These are phyloP conservation scores for Mycosphaerella arachidis DNA, from an alignment of 2,329 filamentous ascomycete genomes.

Conservation along the genomic window DNA sequence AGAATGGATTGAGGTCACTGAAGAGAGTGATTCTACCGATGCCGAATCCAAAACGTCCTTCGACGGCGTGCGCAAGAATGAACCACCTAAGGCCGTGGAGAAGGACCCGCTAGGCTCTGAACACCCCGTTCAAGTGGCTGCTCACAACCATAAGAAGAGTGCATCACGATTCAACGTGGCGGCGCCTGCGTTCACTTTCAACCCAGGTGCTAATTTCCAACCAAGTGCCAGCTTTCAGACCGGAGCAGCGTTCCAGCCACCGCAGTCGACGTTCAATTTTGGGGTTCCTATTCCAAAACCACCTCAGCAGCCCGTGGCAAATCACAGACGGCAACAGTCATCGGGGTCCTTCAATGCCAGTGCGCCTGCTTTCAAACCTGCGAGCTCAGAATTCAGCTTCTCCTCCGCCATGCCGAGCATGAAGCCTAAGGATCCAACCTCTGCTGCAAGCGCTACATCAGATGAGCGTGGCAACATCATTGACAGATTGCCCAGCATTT, in stretches of 20 bases:
- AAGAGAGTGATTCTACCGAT: slow-evolving; percentile 19
- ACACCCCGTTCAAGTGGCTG: slow-evolving; percentile 61
- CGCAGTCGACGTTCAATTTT: slow-evolving; percentile 15
- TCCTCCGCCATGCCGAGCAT: slow-evolving; percentile 27
- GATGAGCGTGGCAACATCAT: slow-evolving; percentile 36
- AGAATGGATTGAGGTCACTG: slow-evolving; percentile 22
- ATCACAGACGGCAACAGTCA: slow-evolving; percentile 26
- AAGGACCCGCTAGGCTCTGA: slow-evolving; percentile 21
- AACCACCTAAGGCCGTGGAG: slow-evolving; percentile 13
- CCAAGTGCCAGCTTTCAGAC: slow-evolving; percentile 42
- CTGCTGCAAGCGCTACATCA: background rate
- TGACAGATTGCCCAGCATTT: slow-evolving; percentile 30
- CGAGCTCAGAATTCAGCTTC: slow-evolving; percentile 36
- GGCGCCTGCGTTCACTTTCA: slow-evolving; percentile 83
- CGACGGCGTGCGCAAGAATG: slow-evolving; percentile 8
- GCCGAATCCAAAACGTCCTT: background rate
- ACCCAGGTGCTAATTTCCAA: slow-evolving; percentile 51
- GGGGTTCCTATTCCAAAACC: slow-evolving; percentile 20
- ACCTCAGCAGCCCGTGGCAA: slow-evolving; percentile 5
- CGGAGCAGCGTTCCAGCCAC: slow-evolving; percentile 19
- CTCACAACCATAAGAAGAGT: slow-evolving; percentile 49
- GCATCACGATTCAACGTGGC: slow-evolving; percentile 77
- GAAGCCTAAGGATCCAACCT: slow-evolving; percentile 20
- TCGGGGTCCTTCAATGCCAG: slow-evolving; percentile 57
- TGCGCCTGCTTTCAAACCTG: slow-evolving; percentile 36